Conservation (phyloP, 2,329 filamentous ascomycete species). For the Fusarium sp. region DNA sequence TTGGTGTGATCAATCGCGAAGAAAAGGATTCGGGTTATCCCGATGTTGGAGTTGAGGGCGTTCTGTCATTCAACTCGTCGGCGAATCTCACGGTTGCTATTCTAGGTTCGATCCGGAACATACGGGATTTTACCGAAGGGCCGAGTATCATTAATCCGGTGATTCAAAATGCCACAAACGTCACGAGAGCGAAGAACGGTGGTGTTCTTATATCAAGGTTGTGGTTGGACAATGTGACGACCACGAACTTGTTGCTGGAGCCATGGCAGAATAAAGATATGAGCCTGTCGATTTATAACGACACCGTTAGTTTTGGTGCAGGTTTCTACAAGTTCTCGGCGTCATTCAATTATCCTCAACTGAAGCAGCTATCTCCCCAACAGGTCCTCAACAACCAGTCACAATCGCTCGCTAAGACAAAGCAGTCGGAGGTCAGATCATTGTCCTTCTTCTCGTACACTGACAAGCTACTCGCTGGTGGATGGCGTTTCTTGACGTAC, state of each 20-base stretch:
- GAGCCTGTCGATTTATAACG: slow-evolving; percentile 47
- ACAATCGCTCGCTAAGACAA: slow-evolving; percentile 54
- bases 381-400: slow-evolving; percentile 62
- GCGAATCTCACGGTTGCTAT: slow-evolving; percentile 65
- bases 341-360: slow-evolving; percentile 69
- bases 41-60: slow-evolving; percentile 62
- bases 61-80: slow-evolving; percentile 66
- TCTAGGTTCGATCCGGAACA: slow-evolving; percentile 69
- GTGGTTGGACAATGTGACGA: slow-evolving; percentile 71
- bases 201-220: slow-evolving; percentile 60
- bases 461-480: slow-evolving; percentile 69
- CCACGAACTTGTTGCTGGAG: slow-evolving; percentile 60
- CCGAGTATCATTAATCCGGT: slow-evolving; percentile 59
- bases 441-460: slow-evolving; percentile 72
- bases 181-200: slow-evolving; percentile 51
- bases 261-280: slow-evolving; percentile 44
- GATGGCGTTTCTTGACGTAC: slow-evolving; percentile 73
- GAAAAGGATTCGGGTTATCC: slow-evolving; percentile 46
- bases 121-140: slow-evolving; percentile 70
- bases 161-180: slow-evolving; percentile 64
- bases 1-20: slow-evolving; percentile 56
- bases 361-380: slow-evolving; percentile 60
- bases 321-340: slow-evolving; percentile 68
- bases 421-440: slow-evolving; percentile 7
- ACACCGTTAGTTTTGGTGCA: slow-evolving; percentile 57